These are phyloP conservation scores for Talinum fruticosum DNA, from an alignment of 148 eudicot species.

Conservation along the genomic window DNA sequence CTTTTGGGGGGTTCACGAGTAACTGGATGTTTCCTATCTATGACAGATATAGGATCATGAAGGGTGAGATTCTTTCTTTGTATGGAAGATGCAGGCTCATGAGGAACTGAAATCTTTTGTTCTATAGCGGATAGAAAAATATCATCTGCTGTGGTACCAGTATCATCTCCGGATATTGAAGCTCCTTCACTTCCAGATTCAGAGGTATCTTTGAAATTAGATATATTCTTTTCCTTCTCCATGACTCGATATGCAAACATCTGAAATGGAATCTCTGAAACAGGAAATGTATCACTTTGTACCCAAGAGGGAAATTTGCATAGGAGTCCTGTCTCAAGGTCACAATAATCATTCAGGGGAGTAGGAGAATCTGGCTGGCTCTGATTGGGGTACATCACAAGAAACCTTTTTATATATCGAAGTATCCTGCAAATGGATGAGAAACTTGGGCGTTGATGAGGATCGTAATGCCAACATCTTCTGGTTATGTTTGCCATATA, in stretches of 20 bases:
- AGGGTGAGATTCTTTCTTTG: constrained; percentile 32
- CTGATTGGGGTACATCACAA: constrained; percentile 54
- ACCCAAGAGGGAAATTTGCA: constrained; percentile 41
- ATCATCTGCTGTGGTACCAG: constrained; percentile 34
- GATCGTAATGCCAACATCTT: constrained; percentile 77
- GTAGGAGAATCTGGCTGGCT: constrained; percentile 43
- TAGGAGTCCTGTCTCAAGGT: constrained; percentile 49
- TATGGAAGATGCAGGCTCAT: constrained; percentile 28
- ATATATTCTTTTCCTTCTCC: constrained; percentile 49
- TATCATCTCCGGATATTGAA: constrained; percentile 57
- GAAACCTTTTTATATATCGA: constrained; percentile 54
- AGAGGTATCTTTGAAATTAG: constrained; percentile 39
- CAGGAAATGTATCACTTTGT: constrained; percentile 29
- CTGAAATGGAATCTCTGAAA: constrained; percentile 71
- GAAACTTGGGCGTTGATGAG: constrained; percentile 62
- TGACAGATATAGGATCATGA: constrained; percentile 30
- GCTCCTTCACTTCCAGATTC: constrained; percentile 78
- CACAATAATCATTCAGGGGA: constrained; percentile 53
- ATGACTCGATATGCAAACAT: constrained; percentile 58
- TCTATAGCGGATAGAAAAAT: constrained; percentile 31
- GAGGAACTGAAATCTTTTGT: constrained; percentile 31
- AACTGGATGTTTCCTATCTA: constrained; percentile 31
- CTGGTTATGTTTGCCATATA: constrained; percentile 48
- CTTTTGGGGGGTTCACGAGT: constrained; percentile 35
- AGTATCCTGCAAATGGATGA: constrained; percentile 67